Percentiles rank a stretch among this genome's conserved stretches.
phyloP scores from a whole-genome alignment of 2,329 filamentous ascomycete species.

The Phialophora expanda region DNA sequence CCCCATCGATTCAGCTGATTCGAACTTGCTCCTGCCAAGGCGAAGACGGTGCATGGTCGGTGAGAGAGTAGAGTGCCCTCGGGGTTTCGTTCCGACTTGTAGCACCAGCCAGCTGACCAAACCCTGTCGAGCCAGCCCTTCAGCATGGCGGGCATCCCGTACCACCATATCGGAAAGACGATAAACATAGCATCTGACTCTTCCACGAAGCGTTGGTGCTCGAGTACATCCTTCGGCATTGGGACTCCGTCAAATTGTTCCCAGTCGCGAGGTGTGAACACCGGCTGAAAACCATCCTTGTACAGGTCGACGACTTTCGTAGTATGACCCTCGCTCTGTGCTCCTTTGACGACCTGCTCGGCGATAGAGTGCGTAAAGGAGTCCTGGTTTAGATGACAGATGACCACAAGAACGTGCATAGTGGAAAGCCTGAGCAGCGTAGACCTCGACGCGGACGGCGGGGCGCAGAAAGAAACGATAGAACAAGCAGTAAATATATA shows the following conservation, averaged over 20 bases:
- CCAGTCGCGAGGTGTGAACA: conserved; percentile 21
- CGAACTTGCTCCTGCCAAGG: conserved; percentile 17
- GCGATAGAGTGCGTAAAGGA: conserved; percentile 22
- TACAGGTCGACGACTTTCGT: conserved; percentile 23
- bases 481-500: background rate
- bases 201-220: conserved; percentile 21
- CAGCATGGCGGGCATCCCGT: conserved; percentile 21
- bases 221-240: conserved; percentile 23
- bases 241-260: conserved; percentile 23
- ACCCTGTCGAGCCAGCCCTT: conserved; percentile 26
- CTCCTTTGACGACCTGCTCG: conserved; percentile 16
- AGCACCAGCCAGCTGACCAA: conserved; percentile 22
- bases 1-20: conserved; percentile 22
- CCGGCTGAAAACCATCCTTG: conserved; percentile 14
- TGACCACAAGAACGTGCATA: conserved; percentile 21
- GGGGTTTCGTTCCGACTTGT: conserved; percentile 20
- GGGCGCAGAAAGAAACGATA: background rate
- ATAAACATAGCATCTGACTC: conserved; percentile 22
- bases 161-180: conserved; percentile 25
- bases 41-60: conserved; percentile 21
- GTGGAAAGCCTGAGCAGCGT: background rate
- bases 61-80: conserved; percentile 15
- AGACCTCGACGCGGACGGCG: background rate
- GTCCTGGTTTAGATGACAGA: conserved; percentile 20
- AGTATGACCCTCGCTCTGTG: conserved; percentile 18